Evolutionary conservation across 1,139 yeast species (phyloP).

Genomic region (Kurtzmaniella quercitrusa): DNA sequence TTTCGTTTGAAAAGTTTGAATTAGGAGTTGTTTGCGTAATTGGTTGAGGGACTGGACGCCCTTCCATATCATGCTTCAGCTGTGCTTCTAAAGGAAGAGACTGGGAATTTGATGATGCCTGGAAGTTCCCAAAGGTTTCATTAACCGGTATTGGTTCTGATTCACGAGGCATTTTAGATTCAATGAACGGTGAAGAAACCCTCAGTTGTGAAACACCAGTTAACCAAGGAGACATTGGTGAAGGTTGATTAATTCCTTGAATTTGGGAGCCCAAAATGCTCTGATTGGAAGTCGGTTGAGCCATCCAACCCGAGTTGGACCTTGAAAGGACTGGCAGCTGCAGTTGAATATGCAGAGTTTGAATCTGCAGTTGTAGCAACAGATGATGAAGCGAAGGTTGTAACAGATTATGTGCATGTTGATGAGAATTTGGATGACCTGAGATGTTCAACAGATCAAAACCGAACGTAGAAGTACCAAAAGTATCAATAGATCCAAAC

Average conservation of each 20-base stretch:
- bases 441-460: slow-evolving; percentile 19
- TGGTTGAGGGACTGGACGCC: too few species aligned
- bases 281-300: slow-evolving; percentile 26
- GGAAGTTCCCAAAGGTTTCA: not conserved
- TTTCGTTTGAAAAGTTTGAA: not conserved
- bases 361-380: slow-evolving; percentile 30
- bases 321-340: slow-evolving; percentile 33
- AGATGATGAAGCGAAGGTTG: slow-evolving; percentile 14
- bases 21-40: not conserved
- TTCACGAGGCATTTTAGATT: slow-evolving; percentile 10
- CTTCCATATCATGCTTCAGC: not conserved
- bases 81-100: not conserved
- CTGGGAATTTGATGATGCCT: not conserved
- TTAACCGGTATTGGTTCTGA: not conserved
- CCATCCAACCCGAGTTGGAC: slow-evolving; percentile 37
- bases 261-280: slow-evolving; percentile 20
- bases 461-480: slow-evolving; percentile 17
- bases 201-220: slow-evolving; percentile 32
- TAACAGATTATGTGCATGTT: not conserved
- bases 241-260: slow-evolving; percentile 20
- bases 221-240: slow-evolving; percentile 44
- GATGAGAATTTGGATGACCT: slow-evolving; percentile 1
- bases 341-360: slow-evolving; percentile 22
- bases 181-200: slow-evolving; percentile 39
- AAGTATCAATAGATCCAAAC: slow-evolving; percentile 1